Evolutionary conservation across 1,284 basidiomycete species (phyloP), one percentile per base, ranked within the genome.

Genomic region (Apiotrichum laibachii): DNA sequence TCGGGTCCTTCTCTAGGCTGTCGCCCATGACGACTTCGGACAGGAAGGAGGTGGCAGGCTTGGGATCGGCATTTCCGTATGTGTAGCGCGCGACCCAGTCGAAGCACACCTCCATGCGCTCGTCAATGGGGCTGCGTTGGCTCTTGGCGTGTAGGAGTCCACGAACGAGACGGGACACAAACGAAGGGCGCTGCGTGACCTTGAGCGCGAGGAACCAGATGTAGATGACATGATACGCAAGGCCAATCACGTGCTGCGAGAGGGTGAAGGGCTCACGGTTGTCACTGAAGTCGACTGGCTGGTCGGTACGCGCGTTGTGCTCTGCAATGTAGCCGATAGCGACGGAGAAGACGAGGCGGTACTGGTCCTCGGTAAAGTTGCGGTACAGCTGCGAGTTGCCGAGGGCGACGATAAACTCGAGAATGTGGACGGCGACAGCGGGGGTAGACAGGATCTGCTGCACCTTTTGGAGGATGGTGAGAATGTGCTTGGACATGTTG

Each of bases 71-170:
- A 67, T 90, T 94, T 22, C 89, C 91, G 71, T 95, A 97, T 0
- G 95, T 89, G 74, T 96, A 97, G 18, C 96, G 84, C 19, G 92
- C 90, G 9, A 99, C 83, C 90, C 95, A 99, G 77, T 99, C 96
- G 71, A 99, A 95, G 74, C 92, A 96, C 22, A 98, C 94, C 75
- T 98, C 92, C 0, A 92, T 92, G 49, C 90, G 88, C 66, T 92
- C 92, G 72, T 98, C 93, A 2, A 96, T 81, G 44, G 85, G 81
- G 5, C 81, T 79, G 53, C 85, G 85, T 22, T 85, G 87, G 62
- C 91, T 89, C 76, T 95, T 94, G 13, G 92, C 93, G 46, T 94
- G 82, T 15, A 95, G 81, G 5, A 99, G 83, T 65, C 93, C 90
- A 10, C 89, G 84, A 1, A 89, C 88, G 72, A 99, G 93, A 77